A percentile compares a stretch with the other conserved stretches of the same genome.
Evolutionary conservation across 2,329 filamentous ascomycete species (phyloP).

Genomic region (Colletotrichum endophyticum): DNA sequence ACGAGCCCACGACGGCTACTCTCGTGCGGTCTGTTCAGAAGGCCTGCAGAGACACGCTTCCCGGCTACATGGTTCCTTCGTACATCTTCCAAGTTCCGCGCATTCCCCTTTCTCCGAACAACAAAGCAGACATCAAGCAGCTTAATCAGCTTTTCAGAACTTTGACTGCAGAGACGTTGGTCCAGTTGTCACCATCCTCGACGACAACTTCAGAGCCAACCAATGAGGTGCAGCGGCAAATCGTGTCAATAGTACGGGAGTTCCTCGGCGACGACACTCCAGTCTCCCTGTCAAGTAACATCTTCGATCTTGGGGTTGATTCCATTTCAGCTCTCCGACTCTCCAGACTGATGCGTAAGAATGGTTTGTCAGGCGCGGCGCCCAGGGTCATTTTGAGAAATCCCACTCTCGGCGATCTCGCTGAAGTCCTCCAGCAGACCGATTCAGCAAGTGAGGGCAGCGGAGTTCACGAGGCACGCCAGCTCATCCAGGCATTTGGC

Average conservation of each 20-base stretch:
- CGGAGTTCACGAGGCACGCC: slow-evolving; percentile 54
- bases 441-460: slow-evolving; percentile 18
- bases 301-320: slow-evolving; percentile 88
- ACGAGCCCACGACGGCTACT: neutral
- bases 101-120: slow-evolving; percentile 85
- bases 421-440: slow-evolving; percentile 35
- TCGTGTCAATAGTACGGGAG: slow-evolving; percentile 60
- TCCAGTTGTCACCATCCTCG: slow-evolving; percentile 49
- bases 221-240: slow-evolving; percentile 42
- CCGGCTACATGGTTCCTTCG: slow-evolving; percentile 90
- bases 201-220: slow-evolving; percentile 24
- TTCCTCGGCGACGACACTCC: slow-evolving; percentile 51
- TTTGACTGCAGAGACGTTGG: slow-evolving; percentile 65
- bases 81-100: slow-evolving; percentile 75
- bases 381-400: slow-evolving; percentile 73
- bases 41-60: slow-evolving; percentile 73
- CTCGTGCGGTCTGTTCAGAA: slow-evolving; percentile 30
- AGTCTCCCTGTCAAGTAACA: slow-evolving; percentile 63
- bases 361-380: slow-evolving; percentile 64
- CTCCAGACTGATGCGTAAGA: slow-evolving; percentile 64
- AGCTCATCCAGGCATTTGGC: slow-evolving; percentile 66
- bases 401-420: slow-evolving; percentile 54
- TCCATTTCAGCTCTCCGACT: slow-evolving; percentile 84
- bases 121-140: slow-evolving; percentile 81
- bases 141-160: slow-evolving; percentile 70